Evolutionary conservation across 1,284 basidiomycete genomes (phyloP).

Genomic region (Sporisorium exsertum): DNA sequence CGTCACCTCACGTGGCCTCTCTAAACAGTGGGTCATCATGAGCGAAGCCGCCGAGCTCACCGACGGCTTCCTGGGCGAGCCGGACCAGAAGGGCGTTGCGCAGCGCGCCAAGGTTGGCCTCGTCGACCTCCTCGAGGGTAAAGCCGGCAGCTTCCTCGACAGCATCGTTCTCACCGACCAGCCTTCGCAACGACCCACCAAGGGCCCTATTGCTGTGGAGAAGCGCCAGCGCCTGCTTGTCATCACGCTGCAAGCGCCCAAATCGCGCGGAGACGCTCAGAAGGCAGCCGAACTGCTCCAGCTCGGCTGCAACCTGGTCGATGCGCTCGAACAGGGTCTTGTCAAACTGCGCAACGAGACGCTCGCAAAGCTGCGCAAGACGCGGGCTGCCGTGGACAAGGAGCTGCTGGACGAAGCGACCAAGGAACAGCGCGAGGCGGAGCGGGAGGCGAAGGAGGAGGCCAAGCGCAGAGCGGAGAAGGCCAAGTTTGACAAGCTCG

Average conservation of each 20-base stretch:
- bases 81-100: constrained; percentile 58
- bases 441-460: constrained; percentile 57
- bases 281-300: constrained; percentile 55
- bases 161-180: constrained; percentile 66
- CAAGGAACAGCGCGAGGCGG: constrained; percentile 56
- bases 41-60: constrained; percentile 63
- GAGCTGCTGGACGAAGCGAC: constrained; percentile 51
- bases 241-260: constrained; percentile 59
- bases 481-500: constrained; percentile 63
- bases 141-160: constrained; percentile 54
- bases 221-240: constrained; percentile 55
- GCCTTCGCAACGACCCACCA: constrained; percentile 47
- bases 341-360: constrained; percentile 53
- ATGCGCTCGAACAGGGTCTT: constrained; percentile 56
- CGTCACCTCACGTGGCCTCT: constrained; percentile 53
- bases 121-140: constrained; percentile 49
- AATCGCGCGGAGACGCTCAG: constrained; percentile 26
- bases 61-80: constrained; percentile 64
- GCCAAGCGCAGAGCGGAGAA: constrained; percentile 60
- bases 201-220: constrained; percentile 34
- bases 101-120: constrained; percentile 59
- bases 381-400: constrained; percentile 56
- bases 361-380: constrained; percentile 55
- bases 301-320: constrained; percentile 61
- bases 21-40: constrained; percentile 62